These are phyloP conservation scores for Elaeis oleifera DNA, from an alignment of 202 grass and related monocot genomes.

Conservation along the genomic window DNA sequence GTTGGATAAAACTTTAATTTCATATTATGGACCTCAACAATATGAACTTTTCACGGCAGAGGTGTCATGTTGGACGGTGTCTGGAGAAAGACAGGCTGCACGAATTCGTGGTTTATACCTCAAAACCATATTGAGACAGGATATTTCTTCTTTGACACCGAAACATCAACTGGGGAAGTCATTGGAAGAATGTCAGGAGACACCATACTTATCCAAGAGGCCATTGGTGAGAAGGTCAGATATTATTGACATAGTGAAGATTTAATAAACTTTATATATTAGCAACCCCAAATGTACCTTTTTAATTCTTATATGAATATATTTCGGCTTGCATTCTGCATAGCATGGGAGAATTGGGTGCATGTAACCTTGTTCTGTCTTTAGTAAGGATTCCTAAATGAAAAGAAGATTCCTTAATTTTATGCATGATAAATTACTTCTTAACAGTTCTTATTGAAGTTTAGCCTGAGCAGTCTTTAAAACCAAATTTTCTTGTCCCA, in stretches of 20 bases:
- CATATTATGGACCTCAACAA: constrained; percentile 6
- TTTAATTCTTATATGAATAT: background rate
- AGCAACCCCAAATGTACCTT: background rate
- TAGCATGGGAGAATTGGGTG: too few species aligned
- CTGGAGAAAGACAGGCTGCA: constrained; percentile 68
- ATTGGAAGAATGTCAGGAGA: constrained; percentile 72
- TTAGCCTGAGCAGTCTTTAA: too few species aligned
- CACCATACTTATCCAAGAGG: constrained; percentile 78
- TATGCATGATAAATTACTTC: too few species aligned
- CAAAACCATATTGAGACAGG: constrained; percentile 69
- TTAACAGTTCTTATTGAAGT: too few species aligned
- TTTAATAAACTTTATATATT: background rate
- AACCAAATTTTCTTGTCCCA: too few species aligned
- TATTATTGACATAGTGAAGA: background rate
- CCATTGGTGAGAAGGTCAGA: constrained; percentile 72
- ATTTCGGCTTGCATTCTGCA: background rate
- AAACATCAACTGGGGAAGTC: constrained; percentile 61
- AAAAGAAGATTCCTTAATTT: too few species aligned
- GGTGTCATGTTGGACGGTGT: constrained; percentile 68
- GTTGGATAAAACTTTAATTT: constrained; percentile 16
- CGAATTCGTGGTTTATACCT: constrained; percentile 69
- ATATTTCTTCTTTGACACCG: constrained; percentile 58
- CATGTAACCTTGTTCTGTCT: too few species aligned
- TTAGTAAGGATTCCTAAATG: too few species aligned
- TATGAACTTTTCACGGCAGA: constrained; percentile 28